Conservation (phyloP, 495 filamentous ascomycete species). For the Glarea lozoyensis region DNA sequence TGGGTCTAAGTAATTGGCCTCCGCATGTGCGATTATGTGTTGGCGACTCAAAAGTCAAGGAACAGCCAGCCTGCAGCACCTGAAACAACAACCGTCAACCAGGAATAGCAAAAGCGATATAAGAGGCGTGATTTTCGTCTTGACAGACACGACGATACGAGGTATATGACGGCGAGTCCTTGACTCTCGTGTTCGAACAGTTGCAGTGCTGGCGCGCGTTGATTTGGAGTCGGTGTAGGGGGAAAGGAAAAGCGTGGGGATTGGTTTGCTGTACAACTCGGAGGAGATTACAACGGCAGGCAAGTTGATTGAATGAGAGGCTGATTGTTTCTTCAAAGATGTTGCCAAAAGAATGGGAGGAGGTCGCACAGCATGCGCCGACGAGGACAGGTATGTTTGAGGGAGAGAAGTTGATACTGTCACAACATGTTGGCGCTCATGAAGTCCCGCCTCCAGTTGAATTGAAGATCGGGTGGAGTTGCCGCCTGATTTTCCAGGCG, state of each 20-base stretch:
- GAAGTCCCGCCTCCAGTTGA: too few relatives aligned
- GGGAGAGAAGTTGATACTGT: too few relatives aligned
- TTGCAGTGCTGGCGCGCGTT: constrained; percentile 6
- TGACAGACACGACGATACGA: constrained; percentile 15
- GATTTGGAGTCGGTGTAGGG: constrained; percentile 12
- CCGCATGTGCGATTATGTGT: constrained; percentile 19
- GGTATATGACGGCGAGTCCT: neutral
- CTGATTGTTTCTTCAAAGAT: neutral
- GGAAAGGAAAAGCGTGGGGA: neutral
- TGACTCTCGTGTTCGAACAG: constrained; percentile 4
- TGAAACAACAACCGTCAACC: constrained; percentile 18
- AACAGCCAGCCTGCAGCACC: constrained; percentile 18
- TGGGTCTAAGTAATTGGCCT: constrained; percentile 14
- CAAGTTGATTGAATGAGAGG: neutral
- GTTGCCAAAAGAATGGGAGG: too few relatives aligned
- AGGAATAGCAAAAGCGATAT: constrained; percentile 10
- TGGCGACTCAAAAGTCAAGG: constrained; percentile 20
- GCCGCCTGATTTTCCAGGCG: too few relatives aligned
- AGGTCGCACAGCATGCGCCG: too few relatives aligned
- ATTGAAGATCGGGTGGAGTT: too few relatives aligned
- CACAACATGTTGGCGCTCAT: too few relatives aligned
- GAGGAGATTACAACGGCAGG: constrained; percentile 4
- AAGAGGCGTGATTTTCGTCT: constrained; percentile 3
- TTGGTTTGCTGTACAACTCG: constrained; percentile 2
- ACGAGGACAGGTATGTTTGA: too few relatives aligned